phyloP scores from a whole-genome alignment of 495 filamentous ascomycete genomes.

The Trichoderma gamsii region DNA sequence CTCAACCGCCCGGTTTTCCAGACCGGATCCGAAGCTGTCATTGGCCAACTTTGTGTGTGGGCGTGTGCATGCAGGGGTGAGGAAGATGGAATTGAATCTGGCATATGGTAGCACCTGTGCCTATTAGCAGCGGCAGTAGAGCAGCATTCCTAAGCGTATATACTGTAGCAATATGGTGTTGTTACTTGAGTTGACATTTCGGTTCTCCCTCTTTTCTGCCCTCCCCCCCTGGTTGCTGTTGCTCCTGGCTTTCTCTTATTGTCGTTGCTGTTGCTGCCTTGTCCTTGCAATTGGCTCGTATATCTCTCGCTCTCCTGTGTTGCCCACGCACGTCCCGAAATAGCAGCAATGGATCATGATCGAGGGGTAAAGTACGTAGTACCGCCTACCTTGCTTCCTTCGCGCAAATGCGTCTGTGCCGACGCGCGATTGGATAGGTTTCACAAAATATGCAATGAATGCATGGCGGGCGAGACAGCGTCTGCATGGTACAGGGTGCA shows the following conservation, averaged over 20 bases:
- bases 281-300: background rate
- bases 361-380: background rate
- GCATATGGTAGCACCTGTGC: background rate
- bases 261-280: background rate
- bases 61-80: constrained; percentile 6
- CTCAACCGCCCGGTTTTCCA: background rate
- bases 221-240: background rate
- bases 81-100: background rate
- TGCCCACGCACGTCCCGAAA: background rate
- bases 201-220: background rate
- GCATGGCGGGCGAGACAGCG: background rate
- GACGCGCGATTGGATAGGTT: background rate
- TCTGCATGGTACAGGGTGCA: background rate
- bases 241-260: background rate
- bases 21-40: background rate
- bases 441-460: background rate
- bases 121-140: background rate
- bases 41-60: background rate
- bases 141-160: too few relatives aligned
- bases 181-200: too few relatives aligned
- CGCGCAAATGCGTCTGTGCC: too few relatives aligned
- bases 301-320: background rate
- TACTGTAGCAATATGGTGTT: background rate
- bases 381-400: too few relatives aligned
- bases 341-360: background rate